Base-by-base conservation (phyloP, 306 rosid species). In the Dalbergia cochinchinensis region DNA sequence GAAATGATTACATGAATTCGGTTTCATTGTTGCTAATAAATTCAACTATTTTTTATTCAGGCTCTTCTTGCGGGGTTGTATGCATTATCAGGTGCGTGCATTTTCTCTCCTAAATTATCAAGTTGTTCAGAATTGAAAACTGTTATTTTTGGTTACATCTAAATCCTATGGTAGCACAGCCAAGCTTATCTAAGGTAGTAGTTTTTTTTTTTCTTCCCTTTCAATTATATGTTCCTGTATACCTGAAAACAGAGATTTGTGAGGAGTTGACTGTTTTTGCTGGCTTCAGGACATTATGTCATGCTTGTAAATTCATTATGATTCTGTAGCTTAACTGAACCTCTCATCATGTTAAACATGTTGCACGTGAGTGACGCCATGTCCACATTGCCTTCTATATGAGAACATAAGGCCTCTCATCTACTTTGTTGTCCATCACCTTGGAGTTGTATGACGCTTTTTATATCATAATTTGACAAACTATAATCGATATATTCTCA, bases 81-180 rank as follows among this genome's bases (percentile, higher is more conserved):
- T 86, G 99, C 87, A 59, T 61, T 90, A 64, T 51, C 82, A 83
- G 99, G 99, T 90, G 69, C 35, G 92, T 78, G 45, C 45, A 37
- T 35, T 54, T 77, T 78, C 76, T 85, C 74, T 79, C 71, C 50
- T 19, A 6, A 78, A 66, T 82, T 33, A 51, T 20, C 22, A 51
- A 53, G 34, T 51, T 76, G 54, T 22, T 54, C 33, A 68, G 69
- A 54, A 68, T 26, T 72, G 47, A 18, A 76, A 39, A 55, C 11
- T 55, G 33, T 0, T 22, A 58, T 18, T 68, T 82, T 58, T 65
- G 37, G 18, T 51, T 58, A 31, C 44, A 35, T 58, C 47, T 66
- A 41, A 75, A 22, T 14, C 39, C 26, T 63, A 11, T 44, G 67
- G 41, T 61, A 71, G 26, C 67, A 18, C 50, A 71, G 39, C 65